Conservation (phyloP, 2,329 filamentous ascomycete genomes). For the Fusarium nelsonii region DNA sequence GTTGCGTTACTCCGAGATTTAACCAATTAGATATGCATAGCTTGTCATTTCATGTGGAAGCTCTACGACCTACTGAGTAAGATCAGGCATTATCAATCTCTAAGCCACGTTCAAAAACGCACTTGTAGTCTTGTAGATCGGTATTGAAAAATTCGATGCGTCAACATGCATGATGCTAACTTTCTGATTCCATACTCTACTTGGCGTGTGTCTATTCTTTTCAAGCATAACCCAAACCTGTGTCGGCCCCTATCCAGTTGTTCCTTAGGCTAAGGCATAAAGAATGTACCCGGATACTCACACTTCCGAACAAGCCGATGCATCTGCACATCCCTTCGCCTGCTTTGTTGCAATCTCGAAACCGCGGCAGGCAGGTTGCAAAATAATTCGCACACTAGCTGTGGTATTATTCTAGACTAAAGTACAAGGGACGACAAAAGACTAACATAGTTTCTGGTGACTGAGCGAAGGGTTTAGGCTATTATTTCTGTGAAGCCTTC, state of each 20-base stretch:
- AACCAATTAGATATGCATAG: not conserved
- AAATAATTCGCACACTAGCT: too few relatives aligned
- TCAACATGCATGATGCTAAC: not conserved
- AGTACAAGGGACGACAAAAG: too few relatives aligned
- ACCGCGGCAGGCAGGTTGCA: too few relatives aligned
- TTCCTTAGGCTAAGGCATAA: constrained; percentile 12
- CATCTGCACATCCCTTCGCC: not conserved
- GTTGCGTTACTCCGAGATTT: not conserved
- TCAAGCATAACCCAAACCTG: not conserved
- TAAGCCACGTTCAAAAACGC: constrained; percentile 14
- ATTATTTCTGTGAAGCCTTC: too few relatives aligned
- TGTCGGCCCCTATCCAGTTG: not conserved
- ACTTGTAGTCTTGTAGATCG: not conserved
- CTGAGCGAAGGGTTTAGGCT: too few relatives aligned
- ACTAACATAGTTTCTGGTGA: too few relatives aligned
- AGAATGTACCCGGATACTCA: not conserved
- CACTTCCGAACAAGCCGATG: not conserved
- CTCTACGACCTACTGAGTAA: not conserved
- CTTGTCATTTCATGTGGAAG: not conserved
- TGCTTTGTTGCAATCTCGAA: not conserved
- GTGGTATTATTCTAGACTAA: too few relatives aligned
- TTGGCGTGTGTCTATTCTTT: not conserved
- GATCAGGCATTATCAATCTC: not conserved
- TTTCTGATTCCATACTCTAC: not conserved
- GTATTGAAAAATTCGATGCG: not conserved